Base-by-base conservation (phyloP, 495 filamentous ascomycete species). In the Glarea lozoyensis region DNA sequence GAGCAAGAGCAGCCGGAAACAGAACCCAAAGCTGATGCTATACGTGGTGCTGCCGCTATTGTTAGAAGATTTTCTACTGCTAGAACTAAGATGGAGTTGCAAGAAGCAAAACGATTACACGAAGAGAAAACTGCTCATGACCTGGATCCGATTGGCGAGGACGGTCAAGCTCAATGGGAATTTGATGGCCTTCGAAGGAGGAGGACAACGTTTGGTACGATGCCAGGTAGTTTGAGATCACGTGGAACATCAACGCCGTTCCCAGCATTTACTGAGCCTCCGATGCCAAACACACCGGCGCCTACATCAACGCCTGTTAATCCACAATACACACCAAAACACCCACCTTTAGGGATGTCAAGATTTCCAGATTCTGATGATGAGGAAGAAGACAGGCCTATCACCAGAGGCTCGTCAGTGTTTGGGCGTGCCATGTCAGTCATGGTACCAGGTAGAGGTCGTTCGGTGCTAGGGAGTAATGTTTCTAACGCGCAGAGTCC, bases 1-100 rank as follows among this genome's bases (percentile, higher is more conserved):
- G 85, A 94, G 37, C 88, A 95, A 56, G 84, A 90, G 56, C 88
- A 97, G 53, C 86, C 89, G 36, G 92, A 98, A 58, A 86, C 78
- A 7, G 92, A 98, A 54, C 92, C 92, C 24, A 94, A 94, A 58
- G 92, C 92, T 2, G 92, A 98, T 60, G 87, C 93, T 11, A 94
- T 98, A 58, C 83, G 92, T 45, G 93, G 92, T 42, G 69, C 90
- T 1, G 92, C 86, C 3, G 87, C 89, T 24, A 89, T 98, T 47
- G 75, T 98, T 31, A 78, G 92, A 37, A 75, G 86, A 20, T 70
- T 98, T 24, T 95, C 88, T 10, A 68, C 71, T 24, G 72, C 82
- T 1, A 73, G 89, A 29, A 78, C 81, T 40, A 86, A 82, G 57
- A 81, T 79, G 66, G 88, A 96, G 53, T 68, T 76, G 19, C 79